Evolutionary conservation across 208 protist species (phyloP), one percentile per base, ranked within the genome.

Genomic region (Acanthamoeba lugdunensis): DNA sequence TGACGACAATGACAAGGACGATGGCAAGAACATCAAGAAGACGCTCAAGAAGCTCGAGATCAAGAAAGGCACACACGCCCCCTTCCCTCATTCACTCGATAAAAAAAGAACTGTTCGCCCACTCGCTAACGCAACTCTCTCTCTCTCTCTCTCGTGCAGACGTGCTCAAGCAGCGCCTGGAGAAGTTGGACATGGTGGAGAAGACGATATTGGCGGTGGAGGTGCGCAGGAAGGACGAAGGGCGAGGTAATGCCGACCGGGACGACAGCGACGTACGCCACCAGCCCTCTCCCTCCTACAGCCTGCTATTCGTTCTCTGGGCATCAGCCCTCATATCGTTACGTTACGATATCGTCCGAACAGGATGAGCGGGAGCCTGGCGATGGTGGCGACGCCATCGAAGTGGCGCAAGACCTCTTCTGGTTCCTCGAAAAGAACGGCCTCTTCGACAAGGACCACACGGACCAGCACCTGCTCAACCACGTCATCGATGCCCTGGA

Each of bases 361-460:
- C 33, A 82, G 73, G 73, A 73, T 90, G 84, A 90, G 18, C 14
- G 63, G 9, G 84, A 73, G 30, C 84, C 84, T 11, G 63, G 63
- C 58, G 84, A 90, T 41, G 84, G 63, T 18, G 63, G 84, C 84
- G 84, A 67, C 45, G 84, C 61, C 30, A 75, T 75, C 30, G 84
- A 90, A 14, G 84, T 73, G 18, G 84, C 84, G 33, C 54, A 67
- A 25, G 84, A 90, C 61, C 84, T 90, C 48, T 90, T 90, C 18
- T 90, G 61, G 84, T 90, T 73, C 63, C 63, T 90, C 23, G 84
- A 90, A n/a, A 90, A 73, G 61, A 90, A 73, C 58, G 84, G 84
- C 2, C 84, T 90, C 18, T 90, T 90, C 41, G 84, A 90, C 63
- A 63, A 45, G 54, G 63, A 73, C 25, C 61, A 90, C 56, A 73